phyloP scores from a whole-genome alignment of 2,329 filamentous ascomycete species.

The Teratosphaeriaceae sp. region DNA sequence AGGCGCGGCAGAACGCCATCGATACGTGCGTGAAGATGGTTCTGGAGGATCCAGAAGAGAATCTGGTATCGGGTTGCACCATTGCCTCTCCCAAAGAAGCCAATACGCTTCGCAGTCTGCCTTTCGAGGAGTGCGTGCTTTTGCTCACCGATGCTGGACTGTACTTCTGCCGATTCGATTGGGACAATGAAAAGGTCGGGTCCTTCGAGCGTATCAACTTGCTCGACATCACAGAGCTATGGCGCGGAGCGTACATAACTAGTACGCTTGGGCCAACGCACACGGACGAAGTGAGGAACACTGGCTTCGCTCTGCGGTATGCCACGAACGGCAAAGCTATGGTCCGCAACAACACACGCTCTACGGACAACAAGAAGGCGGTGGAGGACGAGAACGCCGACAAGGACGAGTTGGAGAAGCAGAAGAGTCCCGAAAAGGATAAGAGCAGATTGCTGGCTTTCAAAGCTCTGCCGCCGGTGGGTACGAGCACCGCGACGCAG shows the following conservation, averaged over 20 bases:
- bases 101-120: conserved; percentile 59
- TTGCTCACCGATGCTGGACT: conserved; percentile 78
- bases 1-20: conserved; percentile 81
- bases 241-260: conserved; percentile 82
- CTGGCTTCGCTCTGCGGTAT: conserved; percentile 78
- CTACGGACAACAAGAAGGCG: conserved; percentile 55
- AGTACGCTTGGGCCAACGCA: conserved; percentile 74
- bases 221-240: conserved; percentile 63
- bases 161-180: conserved; percentile 89
- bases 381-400: conserved; percentile 21
- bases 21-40: conserved; percentile 83
- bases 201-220: conserved; percentile 84
- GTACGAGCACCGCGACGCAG: conserved; percentile 16
- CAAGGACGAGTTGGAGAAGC: conserved; percentile 19
- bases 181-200: conserved; percentile 89
- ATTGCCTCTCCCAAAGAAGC: conserved; percentile 68
- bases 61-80: conserved; percentile 85
- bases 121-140: conserved; percentile 83
- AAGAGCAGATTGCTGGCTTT: conserved; percentile 44
- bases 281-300: conserved; percentile 69
- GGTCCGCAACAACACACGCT: conserved; percentile 77
- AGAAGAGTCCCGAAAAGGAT: conserved; percentile 16
- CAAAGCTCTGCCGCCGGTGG: conserved; percentile 49
- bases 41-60: conserved; percentile 70
- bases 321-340: conserved; percentile 62